Base-by-base conservation (phyloP, 805 yeast species). In the Cyberlindnera misumaiensis region DNA sequence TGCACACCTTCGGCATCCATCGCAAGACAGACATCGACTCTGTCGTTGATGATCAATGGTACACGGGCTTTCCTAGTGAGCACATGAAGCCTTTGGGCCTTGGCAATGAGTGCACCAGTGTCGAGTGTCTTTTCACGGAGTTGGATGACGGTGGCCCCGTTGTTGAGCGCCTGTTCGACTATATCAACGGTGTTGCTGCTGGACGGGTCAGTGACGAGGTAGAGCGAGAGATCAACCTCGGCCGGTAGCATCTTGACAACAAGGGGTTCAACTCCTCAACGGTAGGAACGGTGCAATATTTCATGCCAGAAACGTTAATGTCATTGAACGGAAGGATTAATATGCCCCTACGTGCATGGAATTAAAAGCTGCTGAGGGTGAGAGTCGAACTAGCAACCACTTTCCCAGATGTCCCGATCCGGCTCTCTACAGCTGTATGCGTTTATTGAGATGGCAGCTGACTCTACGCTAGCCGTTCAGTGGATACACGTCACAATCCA, bases 1-100 rank as follows among this genome's bases (percentile, higher is more conserved):
- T 88, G 97, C 8, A 89, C 81, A 27, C 95, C 95, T 46, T 86
- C 96, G 2, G 95, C 95, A 48, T 74, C 93, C 40, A 86, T 70
- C 0, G 96, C 96, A 31, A 89, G 62, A 0, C 96, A 96, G 11
- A 88, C 86, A 54, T 88, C 97, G 3, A 86, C 72, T 36, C 96
- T 64, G 53, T 88, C 96, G 49, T 88, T 86, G 53, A 88, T 87
- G 27, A 88, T 75, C 47, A 88, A 64, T 0, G 96, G 96, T 8
- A 89, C 76, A 0, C 73, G 70, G 30, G 67, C 72, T 20, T 62
- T 55, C 29, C 65, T 62, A 27, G 96, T 85, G 34, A 88, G 46
- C 38, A 65, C 63, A 45, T 82, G 86, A 13, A 88, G 73, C 29
- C 60, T 59, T 16, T 50, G 32, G 1, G 95, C 96, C 33, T 77